Percentiles rank a stretch among this genome's conserved stretches.
phyloP scores from a whole-genome alignment of 1,139 yeast genomes.

The Lodderomyces metapsilosis region DNA sequence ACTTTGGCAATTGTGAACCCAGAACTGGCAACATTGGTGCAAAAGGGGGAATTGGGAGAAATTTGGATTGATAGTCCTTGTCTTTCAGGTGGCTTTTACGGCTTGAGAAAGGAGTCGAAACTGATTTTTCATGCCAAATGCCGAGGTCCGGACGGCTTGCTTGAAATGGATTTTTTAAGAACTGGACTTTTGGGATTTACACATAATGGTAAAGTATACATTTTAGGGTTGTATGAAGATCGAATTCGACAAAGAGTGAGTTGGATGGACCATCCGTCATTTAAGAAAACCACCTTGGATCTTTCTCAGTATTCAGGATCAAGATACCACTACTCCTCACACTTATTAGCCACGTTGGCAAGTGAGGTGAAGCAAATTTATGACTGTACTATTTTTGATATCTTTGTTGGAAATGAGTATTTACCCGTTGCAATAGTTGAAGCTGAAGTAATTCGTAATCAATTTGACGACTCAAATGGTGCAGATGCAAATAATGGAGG shows the following conservation, averaged over 20 bases:
- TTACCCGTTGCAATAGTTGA: slow-evolving; percentile 87
- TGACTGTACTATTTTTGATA: slow-evolving; percentile 91
- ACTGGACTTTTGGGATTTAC: slow-evolving; percentile 91
- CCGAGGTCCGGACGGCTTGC: slow-evolving; percentile 61
- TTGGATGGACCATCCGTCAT: slow-evolving; percentile 55
- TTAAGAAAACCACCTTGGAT: slow-evolving; percentile 30
- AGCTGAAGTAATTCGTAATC: slow-evolving; percentile 62
- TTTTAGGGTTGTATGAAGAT: slow-evolving; percentile 88
- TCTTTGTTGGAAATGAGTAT: slow-evolving; percentile 79
- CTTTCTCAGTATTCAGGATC: slow-evolving; percentile 38
- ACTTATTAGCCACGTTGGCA: slow-evolving; percentile 76
- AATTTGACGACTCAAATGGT: slow-evolving; percentile 24
- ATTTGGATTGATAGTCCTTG: slow-evolving; percentile 95
- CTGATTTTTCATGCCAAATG: slow-evolving; percentile 82
- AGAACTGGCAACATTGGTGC: slow-evolving; percentile 69
- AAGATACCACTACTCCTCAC: slow-evolving; percentile 81
- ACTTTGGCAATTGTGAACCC: slow-evolving; percentile 93
- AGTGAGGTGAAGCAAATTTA: slow-evolving; percentile 78
- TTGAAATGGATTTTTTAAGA: slow-evolving; percentile 78
- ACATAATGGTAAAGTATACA: slow-evolving; percentile 81
- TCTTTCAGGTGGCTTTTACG: slow-evolving; percentile 86
- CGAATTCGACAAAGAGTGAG: slow-evolving; percentile 75
- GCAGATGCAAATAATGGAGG: slow-evolving; percentile 13
- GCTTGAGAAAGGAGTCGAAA: slow-evolving; percentile 63
- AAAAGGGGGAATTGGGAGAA: slow-evolving; percentile 86